Base-by-base conservation (phyloP, 1,284 basidiomycete species). In the Ustilago crameri region DNA sequence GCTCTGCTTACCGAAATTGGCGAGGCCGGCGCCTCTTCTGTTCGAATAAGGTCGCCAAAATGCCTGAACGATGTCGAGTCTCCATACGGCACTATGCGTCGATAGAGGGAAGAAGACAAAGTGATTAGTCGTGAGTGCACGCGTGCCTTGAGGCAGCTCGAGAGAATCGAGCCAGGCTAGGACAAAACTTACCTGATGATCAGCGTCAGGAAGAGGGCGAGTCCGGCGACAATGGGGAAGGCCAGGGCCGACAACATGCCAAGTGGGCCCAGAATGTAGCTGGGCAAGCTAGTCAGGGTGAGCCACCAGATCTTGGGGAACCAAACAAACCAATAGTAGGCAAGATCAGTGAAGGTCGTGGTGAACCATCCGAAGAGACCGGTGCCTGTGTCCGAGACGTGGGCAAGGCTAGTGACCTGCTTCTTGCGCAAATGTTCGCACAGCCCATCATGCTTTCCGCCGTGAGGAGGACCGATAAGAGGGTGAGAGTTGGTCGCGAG, bases 231-330 rank as follows among this genome's bases (percentile, higher is more conserved):
- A 15, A 46, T 34, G 3, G 65, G 60, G 37, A 73, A 73, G 5
- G 38, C 27, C 22, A 68, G 40, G 5, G 65, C 38, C 2, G 52
- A 26, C 12, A 24, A 32, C 18, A 63, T 37, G 37, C 65, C 58
- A 14, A 68, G 26, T 2, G 65, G 70, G n/a, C 68, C 70, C 9
- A 65, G 30, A 10, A 68, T 12, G 32, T 57, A 50, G 24, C 49
- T 27, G 8, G 70, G 70, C 40, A 68, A 40, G 46, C 65, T 68
- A 42, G 61, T 64, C 3, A 69, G 24, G 12, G 63, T 60, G 24
- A 23, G 17, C 52, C 59, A 68, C 65, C 65, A 73, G 5, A 57
- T 68, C 20, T 27, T 45, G 27, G 55, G 60, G 32, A 72, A 24
- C 69, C 69, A 72, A 2, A 43, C 51, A 26, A 65, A 32, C 14